phyloP scores from a whole-genome alignment of 768 basidiomycete genomes.

The Phallus indusiatus region DNA sequence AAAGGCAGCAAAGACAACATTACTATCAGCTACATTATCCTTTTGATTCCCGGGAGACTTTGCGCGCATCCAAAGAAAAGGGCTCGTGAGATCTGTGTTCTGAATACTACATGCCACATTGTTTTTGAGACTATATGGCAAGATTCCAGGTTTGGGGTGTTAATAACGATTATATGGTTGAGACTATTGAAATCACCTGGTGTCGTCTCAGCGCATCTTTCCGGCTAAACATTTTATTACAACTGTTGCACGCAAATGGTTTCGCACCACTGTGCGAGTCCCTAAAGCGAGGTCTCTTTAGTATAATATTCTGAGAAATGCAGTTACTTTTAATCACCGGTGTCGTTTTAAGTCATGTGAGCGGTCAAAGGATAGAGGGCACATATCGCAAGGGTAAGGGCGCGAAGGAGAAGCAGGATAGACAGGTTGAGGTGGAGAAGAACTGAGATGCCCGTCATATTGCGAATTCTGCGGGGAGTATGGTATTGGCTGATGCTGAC shows the following conservation, averaged over 20 bases:
- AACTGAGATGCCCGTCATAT: conserved; percentile 24
- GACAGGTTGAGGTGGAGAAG: conserved; percentile 21
- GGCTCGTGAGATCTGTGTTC: neutral
- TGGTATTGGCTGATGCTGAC: conserved; percentile 14
- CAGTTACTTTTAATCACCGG: conserved; percentile 21
- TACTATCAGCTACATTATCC: neutral
- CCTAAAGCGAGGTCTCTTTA: conserved; percentile 36
- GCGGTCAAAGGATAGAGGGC: conserved; percentile 74
- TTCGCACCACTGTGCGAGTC: conserved; percentile 21
- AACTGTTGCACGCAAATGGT: conserved; percentile 73
- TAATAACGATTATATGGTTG: conserved; percentile 1
- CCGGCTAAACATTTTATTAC: conserved; percentile 80
- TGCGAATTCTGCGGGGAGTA: conserved; percentile 29
- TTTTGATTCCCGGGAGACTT: neutral
- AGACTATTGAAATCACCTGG: conserved; percentile 42
- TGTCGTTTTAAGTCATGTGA: conserved; percentile 82
- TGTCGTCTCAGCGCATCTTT: conserved; percentile 83
- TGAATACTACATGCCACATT: conserved; percentile 48
- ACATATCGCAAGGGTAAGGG: conserved; percentile 62
- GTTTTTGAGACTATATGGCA: conserved; percentile 56
- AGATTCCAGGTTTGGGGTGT: conserved; percentile 9
- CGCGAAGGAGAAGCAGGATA: conserved; percentile 51
- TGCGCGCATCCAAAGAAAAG: neutral
- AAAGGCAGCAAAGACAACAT: neutral
- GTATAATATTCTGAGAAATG: neutral